phyloP scores from a whole-genome alignment of 352 stramenopile genomes.

The Blastocystis sp. region DNA sequence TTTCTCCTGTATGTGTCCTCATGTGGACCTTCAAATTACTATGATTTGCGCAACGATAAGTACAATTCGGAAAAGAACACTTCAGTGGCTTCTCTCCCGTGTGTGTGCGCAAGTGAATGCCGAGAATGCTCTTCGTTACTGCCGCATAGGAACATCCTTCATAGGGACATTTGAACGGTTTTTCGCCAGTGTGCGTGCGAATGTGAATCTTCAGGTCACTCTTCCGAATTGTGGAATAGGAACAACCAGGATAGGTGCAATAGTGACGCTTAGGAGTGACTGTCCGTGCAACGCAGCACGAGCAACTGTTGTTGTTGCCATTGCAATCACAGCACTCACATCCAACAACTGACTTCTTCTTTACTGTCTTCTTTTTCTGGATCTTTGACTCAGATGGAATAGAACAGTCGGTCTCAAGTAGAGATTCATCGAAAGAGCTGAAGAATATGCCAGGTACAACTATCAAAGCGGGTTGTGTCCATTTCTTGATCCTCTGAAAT shows the following conservation, averaged over 20 bases:
- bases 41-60: not conserved
- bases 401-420: not conserved
- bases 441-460: not conserved
- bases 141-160: slow-evolving; percentile 15
- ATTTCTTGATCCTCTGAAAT: not conserved
- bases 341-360: not conserved
- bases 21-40: slow-evolving; percentile 56
- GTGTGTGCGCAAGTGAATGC: slow-evolving; percentile 37
- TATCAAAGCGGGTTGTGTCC: not conserved
- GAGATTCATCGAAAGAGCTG: not conserved
- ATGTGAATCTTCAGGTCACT: slow-evolving; percentile 39
- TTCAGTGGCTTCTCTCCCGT: slow-evolving; percentile 20
- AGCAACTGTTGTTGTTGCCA: slow-evolving; percentile 34
- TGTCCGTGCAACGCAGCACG: not conserved
- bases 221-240: slow-evolving; percentile 41
- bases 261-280: not conserved
- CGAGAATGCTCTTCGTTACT: slow-evolving; percentile 20
- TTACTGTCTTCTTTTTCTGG: not conserved
- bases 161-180: slow-evolving; percentile 46
- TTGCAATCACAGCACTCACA: slow-evolving; percentile 40
- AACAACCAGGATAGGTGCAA: slow-evolving; percentile 27
- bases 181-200: slow-evolving; percentile 48
- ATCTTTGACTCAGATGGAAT: not conserved
- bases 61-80: slow-evolving; percentile 26
- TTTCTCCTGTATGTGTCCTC: slow-evolving; percentile 19